Base-by-base conservation (phyloP, 1,139 yeast genomes). In the Tardiomyces blankii region DNA sequence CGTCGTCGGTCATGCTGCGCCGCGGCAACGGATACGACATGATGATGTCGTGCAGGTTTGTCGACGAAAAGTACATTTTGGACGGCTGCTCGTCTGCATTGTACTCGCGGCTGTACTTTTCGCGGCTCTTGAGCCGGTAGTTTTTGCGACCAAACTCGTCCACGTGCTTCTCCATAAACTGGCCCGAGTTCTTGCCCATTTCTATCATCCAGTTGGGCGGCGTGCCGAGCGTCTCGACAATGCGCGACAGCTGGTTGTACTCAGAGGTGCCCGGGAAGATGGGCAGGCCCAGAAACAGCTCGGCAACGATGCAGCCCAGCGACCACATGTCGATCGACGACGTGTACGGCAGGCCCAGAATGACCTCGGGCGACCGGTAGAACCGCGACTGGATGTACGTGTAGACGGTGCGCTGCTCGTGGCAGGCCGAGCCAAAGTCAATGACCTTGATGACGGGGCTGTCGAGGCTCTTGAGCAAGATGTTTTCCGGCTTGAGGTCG, bases 321-420 rank as follows among this genome's bases (percentile, higher is more conserved):
- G 97, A 88, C 99, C 99, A 91, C 89, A 91, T 88, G 63, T 91
- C 99, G 48, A 91, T 91, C 8, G 95, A 80, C 18, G 95, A 80
- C 0, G 96, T 84, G 51, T 69, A 69, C 4, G 96, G 95, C 42
- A 91, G 70, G 0, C 99, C 98, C 28, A 91, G 66, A 3, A 91
- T 78, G 18, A 91, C 95, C 62, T 91, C 99, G 0, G 99, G 99
- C 1, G 95, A 85, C 51, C 99, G 72, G 64, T 91, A 91, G 61
- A 91, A 91, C 48, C 99, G 72, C 8, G 96, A 87, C 63, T 91
- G 99, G 52, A 91, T 87, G 62, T 91, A 91, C 0, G 97, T 85
- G 65, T 88, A 91, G 3, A 91, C 74, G 0, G 96, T 87, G 59
- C 89, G 95, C 46, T 91, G 73, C 49, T 93, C 94, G 58, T 87